Conservation (phyloP, 164 flowering plant species). For the Annona squamosa region DNA sequence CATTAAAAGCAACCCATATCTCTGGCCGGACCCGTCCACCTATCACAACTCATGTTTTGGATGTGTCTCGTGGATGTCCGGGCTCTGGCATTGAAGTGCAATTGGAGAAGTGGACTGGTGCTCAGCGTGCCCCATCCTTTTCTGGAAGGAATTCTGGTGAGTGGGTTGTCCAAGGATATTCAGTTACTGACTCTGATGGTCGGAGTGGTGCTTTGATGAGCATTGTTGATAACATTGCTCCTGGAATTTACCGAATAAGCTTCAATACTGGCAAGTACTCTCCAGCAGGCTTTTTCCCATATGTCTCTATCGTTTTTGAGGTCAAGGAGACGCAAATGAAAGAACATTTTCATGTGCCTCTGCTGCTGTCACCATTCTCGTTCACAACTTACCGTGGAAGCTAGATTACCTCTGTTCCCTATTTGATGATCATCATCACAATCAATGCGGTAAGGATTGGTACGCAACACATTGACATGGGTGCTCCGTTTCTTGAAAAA, state of each 20-base stretch:
- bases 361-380: conserved; percentile 84
- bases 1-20: conserved; percentile 25
- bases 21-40: conserved; percentile 68
- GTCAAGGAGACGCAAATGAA: conserved; percentile 59
- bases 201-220: conserved; percentile 67
- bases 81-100: conserved; percentile 69
- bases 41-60: conserved; percentile 90
- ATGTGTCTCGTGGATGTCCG: conserved; percentile 71
- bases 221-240: conserved; percentile 45
- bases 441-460: too few species aligned
- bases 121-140: conserved; percentile 36
- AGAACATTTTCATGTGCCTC: conserved; percentile 94
- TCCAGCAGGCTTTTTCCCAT: conserved; percentile 80
- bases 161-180: conserved; percentile 59
- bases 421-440: neutral
- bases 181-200: conserved; percentile 75
- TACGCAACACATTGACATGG: too few species aligned
- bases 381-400: conserved; percentile 91
- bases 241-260: conserved; percentile 74
- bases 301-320: conserved; percentile 77
- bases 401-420: conserved; percentile 27
- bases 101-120: conserved; percentile 60
- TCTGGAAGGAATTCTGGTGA: conserved; percentile 23
- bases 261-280: conserved; percentile 78
- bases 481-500: too few species aligned